Percentiles rank a stretch among this genome's conserved stretches.
These are phyloP conservation scores for Fusarium fujikuroi DNA, from an alignment of 2,329 filamentous ascomycete species.

Conservation along the genomic window DNA sequence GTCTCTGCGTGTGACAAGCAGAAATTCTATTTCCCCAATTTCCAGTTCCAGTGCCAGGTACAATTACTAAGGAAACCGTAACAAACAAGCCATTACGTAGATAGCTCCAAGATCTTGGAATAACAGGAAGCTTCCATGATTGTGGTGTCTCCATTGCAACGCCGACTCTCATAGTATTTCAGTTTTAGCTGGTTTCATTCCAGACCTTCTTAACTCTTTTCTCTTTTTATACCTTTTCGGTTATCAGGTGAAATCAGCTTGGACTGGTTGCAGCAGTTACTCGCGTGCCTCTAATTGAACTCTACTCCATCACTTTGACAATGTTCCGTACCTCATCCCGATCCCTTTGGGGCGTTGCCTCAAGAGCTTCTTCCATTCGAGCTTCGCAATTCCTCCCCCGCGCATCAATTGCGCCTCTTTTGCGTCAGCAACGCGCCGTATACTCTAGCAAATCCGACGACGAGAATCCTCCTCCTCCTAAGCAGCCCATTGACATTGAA, in stretches of 20 bases:
- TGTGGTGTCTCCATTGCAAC: constrained; percentile 17
- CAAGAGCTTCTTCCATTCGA: constrained; percentile 21
- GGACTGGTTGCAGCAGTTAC: background rate
- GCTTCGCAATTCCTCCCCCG: constrained; percentile 4
- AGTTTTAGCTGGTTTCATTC: constrained; percentile 3
- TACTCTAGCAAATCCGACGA: constrained; percentile 43
- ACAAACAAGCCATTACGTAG: constrained; percentile 34
- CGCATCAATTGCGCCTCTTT: constrained; percentile 17
- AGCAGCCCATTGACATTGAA: constrained; percentile 60
- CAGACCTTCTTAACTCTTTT: background rate
- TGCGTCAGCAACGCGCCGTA: constrained; percentile 31
- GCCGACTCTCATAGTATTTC: constrained; percentile 11
- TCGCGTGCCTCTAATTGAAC: constrained; percentile 12
- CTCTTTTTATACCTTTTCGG: background rate
- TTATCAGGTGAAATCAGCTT: background rate
- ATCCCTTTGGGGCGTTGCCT: constrained; percentile 37
- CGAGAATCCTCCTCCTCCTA: constrained; percentile 39
- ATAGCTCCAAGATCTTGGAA: constrained; percentile 29
- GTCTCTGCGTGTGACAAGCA: constrained; percentile 13
- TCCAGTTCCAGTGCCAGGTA: constrained; percentile 7
- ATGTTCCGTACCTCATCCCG: constrained; percentile 48
- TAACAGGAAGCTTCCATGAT: constrained; percentile 17
- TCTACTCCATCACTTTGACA: constrained; percentile 2
- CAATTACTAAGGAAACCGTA: background rate
- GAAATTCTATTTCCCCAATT: constrained; percentile 15